Evolutionary conservation across 345 rosid genomes (phyloP), one percentile per base, ranked within the genome.

Genomic region (Boechera divaricarpa): DNA sequence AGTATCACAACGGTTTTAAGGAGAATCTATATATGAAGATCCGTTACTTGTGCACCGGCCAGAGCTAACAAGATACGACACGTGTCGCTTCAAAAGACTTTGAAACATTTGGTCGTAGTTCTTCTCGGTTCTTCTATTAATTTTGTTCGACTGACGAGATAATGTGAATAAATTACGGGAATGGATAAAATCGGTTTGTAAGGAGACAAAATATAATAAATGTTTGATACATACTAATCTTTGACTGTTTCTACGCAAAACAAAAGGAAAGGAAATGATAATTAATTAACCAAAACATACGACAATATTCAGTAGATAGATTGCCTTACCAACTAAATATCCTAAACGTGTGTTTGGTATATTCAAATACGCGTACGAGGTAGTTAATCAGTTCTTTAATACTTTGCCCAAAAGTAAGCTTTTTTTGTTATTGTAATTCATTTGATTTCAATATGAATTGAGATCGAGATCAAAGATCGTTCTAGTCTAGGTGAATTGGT

Each of bases 171-270:
- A 58, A 36, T 75, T 39, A 18, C 67, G 61, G 67, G 52, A 41
- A 69, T 63, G 70, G 80, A 77, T 77, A 70, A 16, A 77, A 71
- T 70, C 8, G 60, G 61, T 75, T 16, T 57, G 41, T 58, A 67
- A 75, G 11, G 58, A 10, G 80, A 77, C 71, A 77, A 63, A 44
- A 58, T 55, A 4, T 70, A 77, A 77, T 77, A 70, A 77, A 77
- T 70, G 80, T 3, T 66, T 77, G 66, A 71, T 42, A 63, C 42
- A n/a, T 53, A 69, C 64, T 41, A 42, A 33, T 77, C 52, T 72
- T 77, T 77, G 63, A 63, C 56, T 70, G 65, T 5, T 45, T 55
- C 41, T 44, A 45, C 7, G 13, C 13, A 44, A 15, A 67, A 21
- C 7, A 67, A 36, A 65, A 21, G 4, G 32, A 75, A 24, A 26